Conservation (phyloP, 192 early-diverging fungal species). For the Jimgerdemannia flammicorona region DNA sequence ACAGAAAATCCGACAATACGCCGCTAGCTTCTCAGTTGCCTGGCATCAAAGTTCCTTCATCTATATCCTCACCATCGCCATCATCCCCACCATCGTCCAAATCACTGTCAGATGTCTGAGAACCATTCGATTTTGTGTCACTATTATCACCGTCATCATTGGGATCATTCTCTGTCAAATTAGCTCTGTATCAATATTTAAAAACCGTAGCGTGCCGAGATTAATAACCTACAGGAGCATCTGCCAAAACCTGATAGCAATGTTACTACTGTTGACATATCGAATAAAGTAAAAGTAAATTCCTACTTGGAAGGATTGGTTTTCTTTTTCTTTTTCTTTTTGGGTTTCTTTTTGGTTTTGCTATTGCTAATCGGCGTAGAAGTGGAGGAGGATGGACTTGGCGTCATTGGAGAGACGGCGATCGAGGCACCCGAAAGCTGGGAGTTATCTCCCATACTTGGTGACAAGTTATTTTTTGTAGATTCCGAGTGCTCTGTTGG, state of each 20-base stretch:
- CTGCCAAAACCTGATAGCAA: not conserved
- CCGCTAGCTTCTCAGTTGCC: not conserved
- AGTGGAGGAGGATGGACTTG: not conserved
- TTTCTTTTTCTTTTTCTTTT: not conserved
- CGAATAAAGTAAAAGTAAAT: not conserved
- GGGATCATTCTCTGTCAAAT: not conserved
- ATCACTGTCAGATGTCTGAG: not conserved
- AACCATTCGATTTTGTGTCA: not conserved
- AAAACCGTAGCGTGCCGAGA: not conserved
- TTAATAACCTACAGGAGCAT: not conserved
- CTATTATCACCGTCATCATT: not conserved
- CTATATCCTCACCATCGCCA: not conserved
- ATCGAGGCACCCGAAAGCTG: not conserved
- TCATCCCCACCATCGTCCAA: not conserved
- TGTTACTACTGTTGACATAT: not conserved
- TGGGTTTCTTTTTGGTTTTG: not conserved
- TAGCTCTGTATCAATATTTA: not conserved
- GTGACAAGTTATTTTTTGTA: not conserved
- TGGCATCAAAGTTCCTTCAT: not conserved
- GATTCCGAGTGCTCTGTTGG: not conserved
- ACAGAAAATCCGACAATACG: not conserved
- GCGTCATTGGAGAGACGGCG: not conserved
- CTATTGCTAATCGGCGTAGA: not conserved
- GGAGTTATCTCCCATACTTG: not conserved
- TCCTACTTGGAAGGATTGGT: not conserved